Base-by-base conservation (phyloP, 768 basidiomycete genomes). In the Agaricus sinodeliciosus region DNA sequence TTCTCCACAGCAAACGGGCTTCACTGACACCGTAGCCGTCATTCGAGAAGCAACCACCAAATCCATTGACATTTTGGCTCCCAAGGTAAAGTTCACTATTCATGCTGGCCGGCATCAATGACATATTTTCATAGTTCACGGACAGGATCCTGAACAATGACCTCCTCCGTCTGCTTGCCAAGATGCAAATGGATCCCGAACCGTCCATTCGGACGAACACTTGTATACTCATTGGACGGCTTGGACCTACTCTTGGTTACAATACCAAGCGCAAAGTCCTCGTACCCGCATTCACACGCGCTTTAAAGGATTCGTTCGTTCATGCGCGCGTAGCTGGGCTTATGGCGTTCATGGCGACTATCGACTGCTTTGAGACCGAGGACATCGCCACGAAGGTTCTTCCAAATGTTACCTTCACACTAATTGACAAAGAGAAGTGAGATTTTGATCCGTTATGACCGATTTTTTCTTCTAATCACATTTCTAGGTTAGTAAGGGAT, bases 101-200 rank as follows among this genome's bases (percentile, higher is more conserved):
- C 36, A 41, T 11, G 54, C n/a, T 28, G 28, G 40, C 44, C 31
- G 9, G 35, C 42, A 4, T 13, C 28, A 40, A 55, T 41, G 39
- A 58, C 35, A 50, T 43, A 18, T 36, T 5, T 2, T 9, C 27
- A 18, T 56, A 96, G 93, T 76, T 99, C 47, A 87, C 73, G 46
- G 94, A 96, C 58, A 86, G 95, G 2, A 81, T 97, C 36, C 76
- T 98, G 35, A 99, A 99, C 69, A 99, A 98, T 60, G 96, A 99
- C 56, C 82, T 99, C 16, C 80, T 99, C 9, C 86, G 95, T 2
- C 79, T 90, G 56, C 79, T 99, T 19, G 95, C 95, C 2, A 91
- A 90, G 62, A 86, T 90, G 70, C 96, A 99, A 70, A 82, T 78
- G 31, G 96, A 98, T 63, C 75, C 85, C 0, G 96, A 99, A 68